phyloP scores from a whole-genome alignment of 2,329 filamentous ascomycete species.

The Fusarium newnesense region DNA sequence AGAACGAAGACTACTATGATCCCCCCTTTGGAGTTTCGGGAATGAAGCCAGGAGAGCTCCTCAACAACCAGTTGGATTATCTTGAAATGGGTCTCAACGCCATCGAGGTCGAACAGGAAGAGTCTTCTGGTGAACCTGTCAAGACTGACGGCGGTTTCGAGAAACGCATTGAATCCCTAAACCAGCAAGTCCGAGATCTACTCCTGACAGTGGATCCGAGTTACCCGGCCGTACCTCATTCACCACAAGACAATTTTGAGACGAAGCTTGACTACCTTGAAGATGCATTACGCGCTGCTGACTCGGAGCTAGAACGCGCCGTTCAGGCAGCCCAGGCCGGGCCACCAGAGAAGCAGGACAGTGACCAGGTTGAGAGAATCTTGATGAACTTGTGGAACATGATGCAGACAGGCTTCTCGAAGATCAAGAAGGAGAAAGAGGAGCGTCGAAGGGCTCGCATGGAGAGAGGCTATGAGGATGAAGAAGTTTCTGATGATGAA shows the following conservation, averaged over 20 bases:
- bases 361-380: slow-evolving; percentile 66
- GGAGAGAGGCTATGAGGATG: slow-evolving; percentile 67
- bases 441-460: slow-evolving; percentile 63
- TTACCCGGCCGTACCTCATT: slow-evolving; percentile 67
- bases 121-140: slow-evolving; percentile 46
- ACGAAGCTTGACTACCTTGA: slow-evolving; percentile 77
- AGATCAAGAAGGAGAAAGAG: slow-evolving; percentile 64
- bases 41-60: slow-evolving; percentile 57
- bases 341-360: slow-evolving; percentile 39
- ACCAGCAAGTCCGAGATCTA: slow-evolving; percentile 70
- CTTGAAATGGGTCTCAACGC: slow-evolving; percentile 72
- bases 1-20: slow-evolving; percentile 57
- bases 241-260: slow-evolving; percentile 66
- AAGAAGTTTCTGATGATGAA: slow-evolving; percentile 70
- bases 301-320: slow-evolving; percentile 54
- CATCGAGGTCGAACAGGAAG: slow-evolving; percentile 68
- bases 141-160: slow-evolving; percentile 60
- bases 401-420: slow-evolving; percentile 62
- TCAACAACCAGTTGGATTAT: slow-evolving; percentile 73
- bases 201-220: slow-evolving; percentile 60
- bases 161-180: slow-evolving; percentile 69
- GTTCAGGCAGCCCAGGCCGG: slow-evolving; percentile 44
- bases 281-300: slow-evolving; percentile 64
- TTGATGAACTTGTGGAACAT: slow-evolving; percentile 67
- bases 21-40: slow-evolving; percentile 52